Percentiles rank a stretch among this genome's conserved stretches.
These are phyloP conservation scores for Leccinum subfulvum DNA, from an alignment of 1,284 basidiomycete species.

Conservation along the genomic window DNA sequence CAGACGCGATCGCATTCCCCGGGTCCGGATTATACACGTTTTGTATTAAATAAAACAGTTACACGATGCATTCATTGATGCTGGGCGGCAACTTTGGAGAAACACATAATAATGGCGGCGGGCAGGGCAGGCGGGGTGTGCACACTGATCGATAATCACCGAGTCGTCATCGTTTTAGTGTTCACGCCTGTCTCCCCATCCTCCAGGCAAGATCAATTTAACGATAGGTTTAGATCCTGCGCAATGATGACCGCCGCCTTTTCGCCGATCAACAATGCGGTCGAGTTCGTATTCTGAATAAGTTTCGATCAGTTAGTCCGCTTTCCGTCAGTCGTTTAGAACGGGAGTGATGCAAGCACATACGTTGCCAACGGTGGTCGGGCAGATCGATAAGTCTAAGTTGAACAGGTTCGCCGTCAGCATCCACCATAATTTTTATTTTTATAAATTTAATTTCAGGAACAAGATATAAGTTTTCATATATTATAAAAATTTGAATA, in stretches of 20 bases:
- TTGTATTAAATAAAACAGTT: background rate
- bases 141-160: too few species aligned
- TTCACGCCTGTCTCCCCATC: background rate
- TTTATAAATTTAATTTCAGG: too few species aligned
- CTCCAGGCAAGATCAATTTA: background rate
- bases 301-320: background rate
- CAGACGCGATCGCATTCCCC: too few species aligned
- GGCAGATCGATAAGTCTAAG: conserved; percentile 26
- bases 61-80: background rate
- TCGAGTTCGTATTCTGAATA: conserved; percentile 1
- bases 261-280: background rate
- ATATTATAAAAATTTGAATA: too few species aligned
- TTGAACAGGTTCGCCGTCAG: background rate
- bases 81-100: background rate
- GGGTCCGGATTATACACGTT: background rate
- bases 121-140: background rate
- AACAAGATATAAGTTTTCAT: too few species aligned
- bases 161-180: background rate
- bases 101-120: background rate
- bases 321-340: background rate
- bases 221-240: background rate
- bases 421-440: too few species aligned
- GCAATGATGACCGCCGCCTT: conserved; percentile 3
- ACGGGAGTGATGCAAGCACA: background rate
- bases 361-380: conserved; percentile 23